Percentiles rank a stretch among this genome's conserved stretches.
These are phyloP conservation scores for Pezizomycotina sp. DNA, from an alignment of 2,329 filamentous ascomycete species.

Conservation along the genomic window DNA sequence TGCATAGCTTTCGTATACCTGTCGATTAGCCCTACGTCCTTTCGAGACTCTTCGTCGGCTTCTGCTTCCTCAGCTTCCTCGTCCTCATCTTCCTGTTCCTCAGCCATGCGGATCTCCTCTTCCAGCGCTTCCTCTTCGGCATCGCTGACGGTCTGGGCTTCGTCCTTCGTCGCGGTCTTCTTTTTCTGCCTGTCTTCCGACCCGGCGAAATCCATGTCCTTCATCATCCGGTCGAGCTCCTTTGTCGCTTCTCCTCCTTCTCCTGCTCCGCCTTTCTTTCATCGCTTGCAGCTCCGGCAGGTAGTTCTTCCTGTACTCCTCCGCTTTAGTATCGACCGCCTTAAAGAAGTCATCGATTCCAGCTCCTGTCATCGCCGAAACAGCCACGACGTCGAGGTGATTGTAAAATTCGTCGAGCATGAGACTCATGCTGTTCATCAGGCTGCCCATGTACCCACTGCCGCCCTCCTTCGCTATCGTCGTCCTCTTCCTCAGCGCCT, in stretches of 20 bases:
- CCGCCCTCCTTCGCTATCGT: slow-evolving; percentile 47
- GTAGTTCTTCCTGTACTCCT: slow-evolving; percentile 82
- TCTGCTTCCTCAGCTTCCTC: slow-evolving; percentile 13
- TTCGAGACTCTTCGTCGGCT: too few species aligned
- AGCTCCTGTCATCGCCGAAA: slow-evolving; percentile 80
- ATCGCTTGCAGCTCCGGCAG: slow-evolving; percentile 68
- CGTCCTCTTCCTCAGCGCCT: slow-evolving; percentile 65
- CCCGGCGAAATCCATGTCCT: slow-evolving; percentile 55
- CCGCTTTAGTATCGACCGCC: slow-evolving; percentile 69
- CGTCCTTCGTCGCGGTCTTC: slow-evolving; percentile 16
- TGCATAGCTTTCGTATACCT: slow-evolving; percentile 22
- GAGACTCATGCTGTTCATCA: slow-evolving; percentile 94
- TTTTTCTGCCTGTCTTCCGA: slow-evolving; percentile 27
- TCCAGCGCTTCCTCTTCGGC: slow-evolving; percentile 22
- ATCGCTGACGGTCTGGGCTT: slow-evolving; percentile 23
- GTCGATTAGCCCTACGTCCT: slow-evolving; percentile 20
- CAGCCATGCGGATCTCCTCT: slow-evolving; percentile 19
- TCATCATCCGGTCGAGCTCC: slow-evolving; percentile 86
- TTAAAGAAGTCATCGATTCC: slow-evolving; percentile 89
- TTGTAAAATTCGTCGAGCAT: slow-evolving; percentile 97
- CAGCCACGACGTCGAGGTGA: slow-evolving; percentile 79
- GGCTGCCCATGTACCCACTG: slow-evolving; percentile 87
- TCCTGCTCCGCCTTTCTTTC: slow-evolving; percentile 58
- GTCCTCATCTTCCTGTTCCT: slow-evolving; percentile 22
- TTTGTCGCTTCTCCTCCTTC: slow-evolving; percentile 53